Percentiles rank a stretch among this genome's conserved stretches.
Evolutionary conservation across 2,329 filamentous ascomycete species (phyloP).

Genomic region (Fusarium sp.): DNA sequence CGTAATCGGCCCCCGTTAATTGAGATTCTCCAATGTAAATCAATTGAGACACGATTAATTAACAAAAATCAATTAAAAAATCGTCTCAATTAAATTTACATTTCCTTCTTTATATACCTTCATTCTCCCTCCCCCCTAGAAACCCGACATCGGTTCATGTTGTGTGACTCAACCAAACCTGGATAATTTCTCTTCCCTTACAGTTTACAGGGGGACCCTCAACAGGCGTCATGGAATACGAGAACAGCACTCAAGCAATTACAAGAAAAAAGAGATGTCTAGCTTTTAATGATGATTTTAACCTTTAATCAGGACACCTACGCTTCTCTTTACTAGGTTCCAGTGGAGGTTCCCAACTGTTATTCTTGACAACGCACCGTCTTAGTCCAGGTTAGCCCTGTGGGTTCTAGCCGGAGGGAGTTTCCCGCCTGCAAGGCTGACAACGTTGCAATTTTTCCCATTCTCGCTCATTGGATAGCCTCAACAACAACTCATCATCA

Average conservation of each 20-base stretch:
- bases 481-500: conserved; percentile 30
- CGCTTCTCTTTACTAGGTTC: background rate
- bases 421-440: conserved; percentile 38
- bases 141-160: conserved; percentile 23
- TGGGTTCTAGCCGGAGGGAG: conserved; percentile 3
- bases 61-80: background rate
- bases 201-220: background rate
- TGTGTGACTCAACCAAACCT: conserved; percentile 34
- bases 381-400: background rate
- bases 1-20: conserved; percentile 3
- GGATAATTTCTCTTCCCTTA: conserved; percentile 35
- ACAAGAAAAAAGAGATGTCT: background rate
- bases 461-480: conserved; percentile 33
- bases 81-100: background rate
- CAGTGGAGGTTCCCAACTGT: conserved; percentile 2
- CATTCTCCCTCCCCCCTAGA: background rate
- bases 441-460: conserved; percentile 2
- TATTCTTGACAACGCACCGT: background rate
- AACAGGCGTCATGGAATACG: background rate
- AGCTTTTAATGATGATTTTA: conserved; percentile 18
- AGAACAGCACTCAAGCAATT: background rate
- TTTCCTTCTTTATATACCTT: conserved; percentile 3
- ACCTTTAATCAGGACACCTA: background rate
- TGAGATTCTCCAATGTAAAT: background rate
- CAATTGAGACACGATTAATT: conserved; percentile 15